These are phyloP conservation scores for Ophiostoma tasmaniense DNA, from an alignment of 2,329 filamentous ascomycete species.

Conservation along the genomic window DNA sequence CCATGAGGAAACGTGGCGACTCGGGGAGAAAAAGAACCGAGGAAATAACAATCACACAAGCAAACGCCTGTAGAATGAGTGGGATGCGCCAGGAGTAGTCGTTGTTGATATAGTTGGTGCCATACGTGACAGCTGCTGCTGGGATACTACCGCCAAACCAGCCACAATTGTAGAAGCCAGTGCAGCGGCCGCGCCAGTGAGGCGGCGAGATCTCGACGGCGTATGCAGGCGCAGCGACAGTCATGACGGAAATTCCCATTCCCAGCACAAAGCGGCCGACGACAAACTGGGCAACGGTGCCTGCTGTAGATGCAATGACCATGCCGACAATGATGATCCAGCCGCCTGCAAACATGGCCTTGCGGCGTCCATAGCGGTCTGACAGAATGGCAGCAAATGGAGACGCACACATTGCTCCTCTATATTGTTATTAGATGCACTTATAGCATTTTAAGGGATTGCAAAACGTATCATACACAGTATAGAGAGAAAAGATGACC, in stretches of 20 bases:
- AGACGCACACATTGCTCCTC: not conserved
- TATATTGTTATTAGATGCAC: not conserved
- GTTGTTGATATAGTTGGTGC: slow-evolving; percentile 36
- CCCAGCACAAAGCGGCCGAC: not conserved
- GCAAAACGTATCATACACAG: not conserved
- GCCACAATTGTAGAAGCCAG: slow-evolving; percentile 45
- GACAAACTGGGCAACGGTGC: not conserved
- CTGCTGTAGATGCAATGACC: not conserved
- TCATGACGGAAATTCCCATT: not conserved
- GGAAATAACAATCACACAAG: slow-evolving; percentile 33
- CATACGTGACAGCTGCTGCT: slow-evolving; percentile 42
- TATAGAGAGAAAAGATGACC: not conserved
- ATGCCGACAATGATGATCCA: not conserved
- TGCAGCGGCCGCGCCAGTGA: slow-evolving; percentile 42
- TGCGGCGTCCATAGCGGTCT: not conserved
- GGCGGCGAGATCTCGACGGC: slow-evolving; percentile 40
- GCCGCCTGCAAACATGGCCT: not conserved
- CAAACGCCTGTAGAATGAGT: slow-evolving; percentile 39
- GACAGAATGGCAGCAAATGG: not conserved
- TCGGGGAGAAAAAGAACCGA: slow-evolving; percentile 32
- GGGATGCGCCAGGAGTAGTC: slow-evolving; percentile 44
- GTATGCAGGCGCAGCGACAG: slow-evolving; percentile 32
- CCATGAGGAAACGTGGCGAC: not conserved
- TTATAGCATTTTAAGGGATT: too few relatives aligned
- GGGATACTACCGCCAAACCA: slow-evolving; percentile 35